Percentiles rank a stretch among this genome's conserved stretches.
These are phyloP conservation scores for Cytospora paraplurivora DNA, from an alignment of 2,329 filamentous ascomycete species.

Conservation along the genomic window DNA sequence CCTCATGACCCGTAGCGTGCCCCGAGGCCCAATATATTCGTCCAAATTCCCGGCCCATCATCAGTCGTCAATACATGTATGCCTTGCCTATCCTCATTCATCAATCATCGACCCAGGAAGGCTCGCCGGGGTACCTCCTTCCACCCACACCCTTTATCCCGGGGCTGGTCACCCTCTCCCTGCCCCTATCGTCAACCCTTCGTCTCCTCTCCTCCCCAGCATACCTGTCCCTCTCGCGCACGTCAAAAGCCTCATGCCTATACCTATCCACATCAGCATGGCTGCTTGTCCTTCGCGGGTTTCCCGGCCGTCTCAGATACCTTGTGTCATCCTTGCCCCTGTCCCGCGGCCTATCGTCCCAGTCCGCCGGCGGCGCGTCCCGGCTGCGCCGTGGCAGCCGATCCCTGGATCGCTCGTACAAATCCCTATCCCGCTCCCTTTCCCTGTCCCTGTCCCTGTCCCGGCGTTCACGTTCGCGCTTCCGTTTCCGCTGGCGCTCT, in stretches of 20 bases:
- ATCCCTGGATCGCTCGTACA: constrained; percentile 29
- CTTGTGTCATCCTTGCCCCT: constrained; percentile 38
- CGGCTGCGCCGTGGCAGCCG: constrained; percentile 33
- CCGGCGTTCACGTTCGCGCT: constrained; percentile 38
- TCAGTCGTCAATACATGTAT: neutral
- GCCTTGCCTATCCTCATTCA: neutral
- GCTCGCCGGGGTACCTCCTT: constrained; percentile 44
- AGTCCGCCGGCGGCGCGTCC: constrained; percentile 34
- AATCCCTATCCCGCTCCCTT: constrained; percentile 33
- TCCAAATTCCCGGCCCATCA: neutral
- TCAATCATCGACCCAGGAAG: constrained; percentile 23
- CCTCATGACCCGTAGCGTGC: constrained; percentile 1
- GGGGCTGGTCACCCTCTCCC: constrained; percentile 36
- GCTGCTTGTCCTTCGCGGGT: constrained; percentile 50
- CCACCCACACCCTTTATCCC: constrained; percentile 41
- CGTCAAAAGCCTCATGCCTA: constrained; percentile 41
- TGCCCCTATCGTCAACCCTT: constrained; percentile 39
- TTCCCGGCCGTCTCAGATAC: constrained; percentile 45
- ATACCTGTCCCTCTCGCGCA: constrained; percentile 38
- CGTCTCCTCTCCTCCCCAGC: constrained; percentile 32
- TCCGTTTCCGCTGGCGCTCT: constrained; percentile 25
- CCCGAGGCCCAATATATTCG: neutral
- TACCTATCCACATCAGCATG: constrained; percentile 54
- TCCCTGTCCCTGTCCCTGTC: constrained; percentile 43
- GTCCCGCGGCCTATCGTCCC: constrained; percentile 37